phyloP scores from a whole-genome alignment of 768 basidiomycete species.

The Mycena filopes region DNA sequence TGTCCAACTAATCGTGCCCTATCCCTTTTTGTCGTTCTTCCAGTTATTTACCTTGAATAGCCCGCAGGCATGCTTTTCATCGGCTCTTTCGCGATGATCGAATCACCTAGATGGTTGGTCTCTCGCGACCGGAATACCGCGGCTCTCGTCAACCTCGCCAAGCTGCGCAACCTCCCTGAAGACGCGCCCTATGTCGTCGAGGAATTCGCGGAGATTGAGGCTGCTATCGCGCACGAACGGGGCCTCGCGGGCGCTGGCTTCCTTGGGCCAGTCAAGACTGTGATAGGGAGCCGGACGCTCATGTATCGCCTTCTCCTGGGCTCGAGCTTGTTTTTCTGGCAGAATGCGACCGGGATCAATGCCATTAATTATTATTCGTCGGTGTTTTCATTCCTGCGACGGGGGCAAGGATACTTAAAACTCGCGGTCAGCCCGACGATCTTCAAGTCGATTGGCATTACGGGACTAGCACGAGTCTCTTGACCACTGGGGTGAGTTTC shows the following conservation, averaged over 20 bases:
- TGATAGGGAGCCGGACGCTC: conserved; percentile 41
- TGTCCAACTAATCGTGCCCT: conserved; percentile 49
- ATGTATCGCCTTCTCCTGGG: conserved; percentile 50
- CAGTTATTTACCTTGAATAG: conserved; percentile 27
- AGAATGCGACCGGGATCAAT: conserved; percentile 59
- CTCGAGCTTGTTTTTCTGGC: conserved; percentile 53
- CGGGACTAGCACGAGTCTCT: conserved; percentile 47
- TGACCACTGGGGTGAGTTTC: conserved; percentile 51
- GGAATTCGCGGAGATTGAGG: conserved; percentile 46
- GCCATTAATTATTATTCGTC: conserved; percentile 59
- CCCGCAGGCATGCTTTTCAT: conserved; percentile 48
- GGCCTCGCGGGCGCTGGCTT: conserved; percentile 47
- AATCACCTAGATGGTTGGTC: conserved; percentile 51
- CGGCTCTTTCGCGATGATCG: conserved; percentile 45
- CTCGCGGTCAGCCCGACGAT: conserved; percentile 49
- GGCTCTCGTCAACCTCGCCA: conserved; percentile 45
- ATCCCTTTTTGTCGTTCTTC: background rate
- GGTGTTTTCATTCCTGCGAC: background rate
- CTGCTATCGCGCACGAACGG: conserved; percentile 46
- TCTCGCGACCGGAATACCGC: conserved; percentile 46
- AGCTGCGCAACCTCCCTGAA: conserved; percentile 44
- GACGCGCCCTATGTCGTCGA: conserved; percentile 44
- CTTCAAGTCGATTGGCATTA: conserved; percentile 58
- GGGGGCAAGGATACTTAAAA: background rate
- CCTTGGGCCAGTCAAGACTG: conserved; percentile 44